A percentile compares a stretch with the other conserved stretches of the same genome.
Conservation (phyloP, 441 rosid species). For the Kokia cookei region DNA sequence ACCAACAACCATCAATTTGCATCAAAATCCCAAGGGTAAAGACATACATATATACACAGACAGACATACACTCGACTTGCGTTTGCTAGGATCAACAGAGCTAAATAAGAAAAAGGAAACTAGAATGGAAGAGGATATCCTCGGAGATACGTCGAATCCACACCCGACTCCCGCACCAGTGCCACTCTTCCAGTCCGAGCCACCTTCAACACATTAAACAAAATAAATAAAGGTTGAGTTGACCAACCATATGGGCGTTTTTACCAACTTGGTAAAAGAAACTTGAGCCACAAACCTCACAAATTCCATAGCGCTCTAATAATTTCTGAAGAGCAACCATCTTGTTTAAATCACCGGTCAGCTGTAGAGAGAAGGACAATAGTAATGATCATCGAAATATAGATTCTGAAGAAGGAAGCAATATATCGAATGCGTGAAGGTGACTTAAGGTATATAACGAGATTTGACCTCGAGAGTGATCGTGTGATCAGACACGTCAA, state of each 20-base stretch:
- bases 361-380: constrained; percentile 26
- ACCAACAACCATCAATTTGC: background rate
- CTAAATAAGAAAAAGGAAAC: background rate
- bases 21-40: background rate
- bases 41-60: background rate
- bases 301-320: constrained; percentile 58
- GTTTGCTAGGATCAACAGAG: background rate
- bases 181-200: constrained; percentile 72
- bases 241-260: background rate
- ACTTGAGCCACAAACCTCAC: constrained; percentile 40
- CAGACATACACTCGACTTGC: background rate
- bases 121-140: constrained; percentile 60
- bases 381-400: background rate
- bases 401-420: background rate
- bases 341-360: constrained; percentile 60
- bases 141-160: constrained; percentile 62
- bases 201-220: constrained; percentile 32
- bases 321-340: constrained; percentile 62
- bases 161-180: constrained; percentile 60
- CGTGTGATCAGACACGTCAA: constrained; percentile 72
- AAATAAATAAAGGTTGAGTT: background rate
- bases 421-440: background rate
- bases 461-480: constrained; percentile 56
- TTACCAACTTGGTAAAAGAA: background rate
- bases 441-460: background rate